Evolutionary conservation across 306 rosid genomes (phyloP), one percentile per base, ranked within the genome.

Genomic region (Lotus japonicus): DNA sequence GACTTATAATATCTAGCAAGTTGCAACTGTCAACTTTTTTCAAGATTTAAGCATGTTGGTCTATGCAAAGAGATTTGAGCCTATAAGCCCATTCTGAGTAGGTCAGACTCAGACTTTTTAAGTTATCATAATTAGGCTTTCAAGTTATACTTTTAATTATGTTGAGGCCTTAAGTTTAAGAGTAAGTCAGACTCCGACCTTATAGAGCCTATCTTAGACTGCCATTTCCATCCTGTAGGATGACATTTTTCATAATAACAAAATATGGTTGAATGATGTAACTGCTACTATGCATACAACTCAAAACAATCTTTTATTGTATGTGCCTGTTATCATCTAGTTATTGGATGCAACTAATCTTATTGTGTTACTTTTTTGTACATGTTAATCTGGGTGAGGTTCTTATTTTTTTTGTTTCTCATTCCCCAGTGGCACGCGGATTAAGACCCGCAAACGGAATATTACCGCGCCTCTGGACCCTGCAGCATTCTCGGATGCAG

Each of bases 401-500:
- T 52, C 5, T 42, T 48, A 53, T 70, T 13, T 19, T 58, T 52
- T 51, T 64, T 39, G 36, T 17, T 69, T 11, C 23, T 26, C 10
- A 41, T 59, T 60, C 36, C 70, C 13, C 78, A 95, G 99, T 80
- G 99, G 99, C 77, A 95, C 99, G 99, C 99, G 99, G 99, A 95
- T 95, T 91, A 95, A 95, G 97, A 95, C 99, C 99, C 99, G 99
- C 99, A 95, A 95, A 95, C 99, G 99, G 95, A 95, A 95, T 79
- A 95, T 95, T 74, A 94, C 99, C 18, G 97, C 89, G 43, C 99
- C 99, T 0, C 96, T 95, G 97, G 99, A 95, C 97, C 97, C 97
- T 90, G 97, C 99, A 85, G 90, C 99, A 56, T 95, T 95, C 79
- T 73, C 99, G 49, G 99, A 95, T 90, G 99, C 99, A 95, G 99